Evolutionary conservation across 2,329 filamentous ascomycete species (phyloP), one percentile per base, ranked within the genome.

Genomic region (Westerdykella ornata): DNA sequence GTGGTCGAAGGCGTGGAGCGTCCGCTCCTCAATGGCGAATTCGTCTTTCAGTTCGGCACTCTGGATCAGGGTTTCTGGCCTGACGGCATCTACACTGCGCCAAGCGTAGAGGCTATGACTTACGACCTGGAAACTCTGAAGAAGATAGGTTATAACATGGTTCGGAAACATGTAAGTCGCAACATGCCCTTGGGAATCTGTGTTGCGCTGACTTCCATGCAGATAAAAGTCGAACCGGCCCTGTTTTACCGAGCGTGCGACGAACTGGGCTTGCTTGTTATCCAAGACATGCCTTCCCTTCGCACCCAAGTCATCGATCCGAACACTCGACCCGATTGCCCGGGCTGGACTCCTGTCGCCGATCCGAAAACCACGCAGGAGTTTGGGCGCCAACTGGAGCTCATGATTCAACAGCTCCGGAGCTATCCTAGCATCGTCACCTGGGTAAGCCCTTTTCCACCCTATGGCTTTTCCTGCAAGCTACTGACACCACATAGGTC

Each of bases 41-140:
- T 83, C 30, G 67, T 78, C 11, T 86, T 85, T 59, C 70, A 76
- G 32, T 82, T 85, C 38, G 81, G 81, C 3, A 82, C 81, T 0
- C 69, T 86, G 0, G 82, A 86, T 43, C 82, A 86, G 51, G 82
- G 82, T 0, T 84, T 72, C 59, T 85, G 81, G 82, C 82, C 81
- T 0, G 82, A 85, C 53, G 82, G 82, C 0, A 66, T 85, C 3
- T 76, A 85, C 54, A 74, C 74, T 0, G 74, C 83, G 0, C 83
- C 82, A 0, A 84, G 72, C 7, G 67, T 71, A 3, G 80, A 85
- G 47, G 82, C 82, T 0, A 82, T 86, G 79, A 67, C 77, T 0
- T 84, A 73, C 41, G 83, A 86, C 51, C 54, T 87, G 11, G 56
- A 82, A 44, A 63, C 78, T 4, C 61, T 85, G 42, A 86, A 86